A percentile compares a stretch with the other conserved stretches of the same genome.
Evolutionary conservation across 352 stramenopile genomes (phyloP).

Genomic region (Pythium chondricola): DNA sequence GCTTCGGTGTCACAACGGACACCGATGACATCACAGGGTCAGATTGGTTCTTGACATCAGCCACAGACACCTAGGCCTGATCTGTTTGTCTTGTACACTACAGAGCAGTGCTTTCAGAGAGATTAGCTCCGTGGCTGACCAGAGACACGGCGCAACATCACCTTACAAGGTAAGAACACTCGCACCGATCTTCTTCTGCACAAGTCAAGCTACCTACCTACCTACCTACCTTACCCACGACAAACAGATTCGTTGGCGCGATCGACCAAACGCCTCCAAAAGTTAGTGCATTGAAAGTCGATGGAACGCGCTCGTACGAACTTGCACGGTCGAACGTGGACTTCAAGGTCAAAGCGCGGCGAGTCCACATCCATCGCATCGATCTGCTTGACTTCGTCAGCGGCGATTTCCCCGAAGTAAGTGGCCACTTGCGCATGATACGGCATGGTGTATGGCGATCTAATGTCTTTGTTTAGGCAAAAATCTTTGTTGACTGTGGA

Average conservation of each 20-base stretch:
- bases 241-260: conserved; percentile 64
- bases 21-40: conserved; percentile 81
- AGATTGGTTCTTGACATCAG: not conserved
- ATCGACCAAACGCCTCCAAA: conserved; percentile 75
- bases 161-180: conserved; percentile 56
- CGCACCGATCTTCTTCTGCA: too few relatives aligned
- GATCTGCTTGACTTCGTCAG: conserved; percentile 39
- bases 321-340: conserved; percentile 54
- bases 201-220: too few relatives aligned
- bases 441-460: not conserved
- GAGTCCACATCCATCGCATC: conserved; percentile 61
- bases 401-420: conserved; percentile 59
- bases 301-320: conserved; percentile 77
- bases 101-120: conserved; percentile 45
- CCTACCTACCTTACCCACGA: too few relatives aligned
- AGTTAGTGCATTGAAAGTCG: conserved; percentile 74
- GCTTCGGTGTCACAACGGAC: conserved; percentile 72
- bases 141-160: conserved; percentile 24
- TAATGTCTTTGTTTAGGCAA: conserved; percentile 12
- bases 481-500: conserved; percentile 58
- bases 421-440: not conserved
- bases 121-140: conserved; percentile 50
- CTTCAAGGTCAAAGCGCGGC: conserved; percentile 51
- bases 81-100: not conserved
- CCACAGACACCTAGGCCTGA: not conserved